These are phyloP conservation scores for Jacaranda copaia DNA, from an alignment of 257 asterid species.

Conservation along the genomic window DNA sequence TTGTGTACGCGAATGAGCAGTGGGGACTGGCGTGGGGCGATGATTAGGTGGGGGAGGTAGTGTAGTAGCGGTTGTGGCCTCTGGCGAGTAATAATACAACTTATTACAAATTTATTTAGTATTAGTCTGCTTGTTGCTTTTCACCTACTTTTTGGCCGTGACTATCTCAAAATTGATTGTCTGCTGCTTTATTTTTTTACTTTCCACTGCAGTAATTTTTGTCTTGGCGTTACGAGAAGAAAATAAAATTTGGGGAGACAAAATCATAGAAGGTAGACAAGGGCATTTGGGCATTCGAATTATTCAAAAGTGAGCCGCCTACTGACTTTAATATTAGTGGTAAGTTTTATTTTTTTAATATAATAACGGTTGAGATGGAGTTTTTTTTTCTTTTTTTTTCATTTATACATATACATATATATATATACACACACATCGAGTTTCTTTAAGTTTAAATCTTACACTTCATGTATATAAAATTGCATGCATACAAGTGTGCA, in stretches of 20 bases:
- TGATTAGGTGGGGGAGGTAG: neutral
- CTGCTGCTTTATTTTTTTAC: neutral
- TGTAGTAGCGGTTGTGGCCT: conserved; percentile 11
- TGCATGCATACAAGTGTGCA: no score
- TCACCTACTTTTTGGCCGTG: conserved; percentile 45
- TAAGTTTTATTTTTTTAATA: neutral
- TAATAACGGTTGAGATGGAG: no score
- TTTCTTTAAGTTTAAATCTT: no score
- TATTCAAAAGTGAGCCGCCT: neutral
- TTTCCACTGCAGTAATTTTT: neutral
- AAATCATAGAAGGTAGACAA: neutral
- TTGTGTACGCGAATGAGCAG: neutral
- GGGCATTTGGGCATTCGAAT: neutral
- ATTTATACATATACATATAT: no score
- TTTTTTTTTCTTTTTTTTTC: no score
- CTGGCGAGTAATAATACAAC: conserved; percentile 14
- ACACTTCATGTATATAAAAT: no score
- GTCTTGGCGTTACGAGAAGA: neutral
- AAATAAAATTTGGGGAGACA: neutral
- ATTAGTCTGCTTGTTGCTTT: conserved; percentile 32
- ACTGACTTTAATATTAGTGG: neutral
- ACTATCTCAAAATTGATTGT: conserved; percentile 26
- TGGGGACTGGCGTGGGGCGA: neutral
- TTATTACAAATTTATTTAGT: neutral
- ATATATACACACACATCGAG: no score